Conservation (phyloP, 805 yeast species). For the Jamesozyma jinghongensis region DNA sequence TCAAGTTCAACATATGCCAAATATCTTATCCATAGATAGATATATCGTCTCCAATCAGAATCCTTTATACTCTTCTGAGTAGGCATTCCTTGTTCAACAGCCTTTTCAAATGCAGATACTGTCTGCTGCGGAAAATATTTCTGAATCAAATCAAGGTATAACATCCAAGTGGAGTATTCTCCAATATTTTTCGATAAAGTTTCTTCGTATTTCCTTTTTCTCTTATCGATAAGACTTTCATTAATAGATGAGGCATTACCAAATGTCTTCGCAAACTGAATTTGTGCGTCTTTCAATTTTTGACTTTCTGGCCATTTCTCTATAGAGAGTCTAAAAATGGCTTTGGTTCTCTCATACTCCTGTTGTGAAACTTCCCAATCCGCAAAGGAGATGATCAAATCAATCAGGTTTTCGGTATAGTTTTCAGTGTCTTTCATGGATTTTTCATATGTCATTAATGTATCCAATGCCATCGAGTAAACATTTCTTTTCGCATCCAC, state of each 20-base stretch:
- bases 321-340: slow-evolving; percentile 46
- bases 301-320: slow-evolving; percentile 35
- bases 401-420: slow-evolving; percentile 31
- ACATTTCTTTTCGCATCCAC: slow-evolving; percentile 47
- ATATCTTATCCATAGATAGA: slow-evolving; percentile 61
- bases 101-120: slow-evolving; percentile 8
- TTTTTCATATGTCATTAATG: slow-evolving; percentile 26
- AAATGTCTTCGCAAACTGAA: slow-evolving; percentile 56
- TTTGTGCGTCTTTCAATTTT: slow-evolving; percentile 34
- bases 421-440: slow-evolving; percentile 17
- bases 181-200: slow-evolving; percentile 37
- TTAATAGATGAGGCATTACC: slow-evolving; percentile 52
- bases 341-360: slow-evolving; percentile 56
- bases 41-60: slow-evolving; percentile 59
- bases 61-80: slow-evolving; percentile 27
- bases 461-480: slow-evolving; percentile 58
- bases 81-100: slow-evolving; percentile 16
- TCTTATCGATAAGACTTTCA: slow-evolving; percentile 40
- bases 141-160: slow-evolving; percentile 45
- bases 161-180: slow-evolving; percentile 82
- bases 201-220: slow-evolving; percentile 48
- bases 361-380: slow-evolving; percentile 55
- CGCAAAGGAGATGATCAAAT: slow-evolving; percentile 42
- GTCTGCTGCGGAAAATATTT: slow-evolving; percentile 24
- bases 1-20: slow-evolving; percentile 53